Conservation (phyloP, 257 asterid species). For the Ilex aquifolium region DNA sequence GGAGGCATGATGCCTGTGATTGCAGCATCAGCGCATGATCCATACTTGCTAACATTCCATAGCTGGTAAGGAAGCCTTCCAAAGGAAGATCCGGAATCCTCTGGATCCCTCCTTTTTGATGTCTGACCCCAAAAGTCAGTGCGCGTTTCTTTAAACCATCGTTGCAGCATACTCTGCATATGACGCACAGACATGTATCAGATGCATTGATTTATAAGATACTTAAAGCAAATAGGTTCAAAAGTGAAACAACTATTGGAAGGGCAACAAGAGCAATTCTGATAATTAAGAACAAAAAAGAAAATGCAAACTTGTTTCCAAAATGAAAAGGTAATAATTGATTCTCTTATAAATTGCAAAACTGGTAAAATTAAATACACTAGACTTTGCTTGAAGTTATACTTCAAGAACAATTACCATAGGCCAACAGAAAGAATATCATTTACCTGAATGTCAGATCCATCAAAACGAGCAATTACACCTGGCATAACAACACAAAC, state of each 20-base stretch:
- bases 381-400: neutral
- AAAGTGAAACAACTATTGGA: too few species aligned
- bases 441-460: slow-evolving; percentile 81
- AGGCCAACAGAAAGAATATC: neutral
- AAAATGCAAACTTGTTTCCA: neutral
- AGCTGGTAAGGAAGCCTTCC: slow-evolving; percentile 74
- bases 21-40: slow-evolving; percentile 87
- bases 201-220: too few species aligned
- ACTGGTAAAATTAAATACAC: too few species aligned
- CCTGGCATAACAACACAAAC: slow-evolving; percentile 84
- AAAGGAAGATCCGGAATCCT: slow-evolving; percentile 33
- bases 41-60: slow-evolving; percentile 87
- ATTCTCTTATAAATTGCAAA: neutral
- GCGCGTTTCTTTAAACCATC: slow-evolving; percentile 48
- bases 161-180: slow-evolving; percentile 61
- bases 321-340: neutral
- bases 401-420: neutral
- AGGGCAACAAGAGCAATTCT: neutral
- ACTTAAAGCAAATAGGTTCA: too few species aligned
- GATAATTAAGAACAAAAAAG: neutral
- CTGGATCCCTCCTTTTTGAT: slow-evolving; percentile 23
- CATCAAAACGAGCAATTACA: slow-evolving; percentile 82
- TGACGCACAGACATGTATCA: slow-evolving; percentile 1
- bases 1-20: slow-evolving; percentile 97
- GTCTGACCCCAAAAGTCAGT: slow-evolving; percentile 53